Percentiles rank a stretch among this genome's conserved stretches.
phyloP scores from a whole-genome alignment of 192 early-diverging fungal genomes.

The Rhizophagus clarus region DNA sequence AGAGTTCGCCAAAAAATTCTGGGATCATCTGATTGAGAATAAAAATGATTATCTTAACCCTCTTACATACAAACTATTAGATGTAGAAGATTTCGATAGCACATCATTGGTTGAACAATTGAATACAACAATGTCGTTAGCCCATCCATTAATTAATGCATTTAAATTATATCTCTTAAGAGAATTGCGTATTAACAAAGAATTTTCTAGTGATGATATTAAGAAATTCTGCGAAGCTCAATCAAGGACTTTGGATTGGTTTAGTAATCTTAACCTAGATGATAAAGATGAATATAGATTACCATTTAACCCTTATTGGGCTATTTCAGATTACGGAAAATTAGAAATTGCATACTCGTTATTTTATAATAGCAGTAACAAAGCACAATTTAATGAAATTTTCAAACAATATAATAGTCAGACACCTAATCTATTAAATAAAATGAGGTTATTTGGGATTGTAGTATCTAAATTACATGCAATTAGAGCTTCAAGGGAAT shows the following conservation, averaged over 20 bases:
- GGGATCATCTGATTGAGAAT: background rate
- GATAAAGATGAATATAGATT: background rate
- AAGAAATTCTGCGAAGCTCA: conserved; percentile 17
- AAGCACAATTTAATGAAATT: background rate
- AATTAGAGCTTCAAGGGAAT: conserved; percentile 20
- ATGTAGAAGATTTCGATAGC: background rate
- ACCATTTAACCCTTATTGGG: conserved; percentile 30
- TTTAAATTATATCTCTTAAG: conserved; percentile 30
- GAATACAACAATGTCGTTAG: background rate
- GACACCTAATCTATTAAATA: background rate
- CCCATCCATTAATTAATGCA: conserved; percentile 14
- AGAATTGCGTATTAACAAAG: conserved; percentile 15
- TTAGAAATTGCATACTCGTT: background rate
- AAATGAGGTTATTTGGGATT: background rate
- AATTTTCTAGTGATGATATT: conserved; percentile 14
- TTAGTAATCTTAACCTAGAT: background rate
- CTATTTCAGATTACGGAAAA: background rate
- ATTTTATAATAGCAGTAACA: background rate
- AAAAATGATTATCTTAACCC: background rate
- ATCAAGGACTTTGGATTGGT: background rate
- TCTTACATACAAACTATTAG: background rate
- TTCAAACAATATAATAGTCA: background rate
- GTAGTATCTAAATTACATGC: background rate
- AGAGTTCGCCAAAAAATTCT: conserved; percentile 22
- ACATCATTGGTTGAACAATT: background rate